Percentiles rank a stretch among this genome's conserved stretches.
These are phyloP conservation scores for Trichosporon ovoides DNA, from an alignment of 1,284 basidiomycete genomes.

Conservation along the genomic window DNA sequence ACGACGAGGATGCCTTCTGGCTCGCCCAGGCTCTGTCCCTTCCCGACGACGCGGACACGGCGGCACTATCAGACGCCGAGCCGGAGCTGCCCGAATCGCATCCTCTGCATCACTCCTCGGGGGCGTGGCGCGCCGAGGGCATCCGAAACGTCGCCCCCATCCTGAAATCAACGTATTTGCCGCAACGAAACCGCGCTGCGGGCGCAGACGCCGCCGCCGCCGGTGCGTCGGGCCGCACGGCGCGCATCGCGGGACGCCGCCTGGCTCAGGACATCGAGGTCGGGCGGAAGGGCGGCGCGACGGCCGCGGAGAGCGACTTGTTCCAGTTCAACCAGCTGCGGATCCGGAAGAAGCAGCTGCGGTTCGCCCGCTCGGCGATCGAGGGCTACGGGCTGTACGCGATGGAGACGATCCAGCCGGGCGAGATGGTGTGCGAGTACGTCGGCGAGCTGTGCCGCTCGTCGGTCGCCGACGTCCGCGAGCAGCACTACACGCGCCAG, in stretches of 20 bases:
- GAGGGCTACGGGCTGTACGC: slow-evolving; percentile 98
- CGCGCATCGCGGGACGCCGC: slow-evolving; percentile 88
- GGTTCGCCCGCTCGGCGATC: slow-evolving; percentile 91
- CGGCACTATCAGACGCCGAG: slow-evolving; percentile 28
- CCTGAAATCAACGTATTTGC: slow-evolving; percentile 80
- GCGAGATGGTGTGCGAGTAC: slow-evolving; percentile 99
- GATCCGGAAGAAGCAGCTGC: slow-evolving; percentile 94
- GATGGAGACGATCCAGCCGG: slow-evolving; percentile 84
- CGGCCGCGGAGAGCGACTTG: slow-evolving; percentile 49
- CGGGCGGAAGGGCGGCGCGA: slow-evolving; percentile 58
- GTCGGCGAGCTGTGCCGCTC: slow-evolving; percentile 95
- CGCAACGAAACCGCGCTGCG: slow-evolving; percentile 56
- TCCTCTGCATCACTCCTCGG: slow-evolving; percentile 34
- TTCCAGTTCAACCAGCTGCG: slow-evolving; percentile 98
- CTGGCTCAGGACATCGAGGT: slow-evolving; percentile 92
- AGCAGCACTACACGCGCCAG: slow-evolving; percentile 92
- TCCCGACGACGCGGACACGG: slow-evolving; percentile 45
- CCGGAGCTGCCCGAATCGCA: slow-evolving; percentile 26
- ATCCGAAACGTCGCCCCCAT: slow-evolving; percentile 89
- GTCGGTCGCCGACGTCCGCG: slow-evolving; percentile 91
- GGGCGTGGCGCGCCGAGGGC: slow-evolving; percentile 70
- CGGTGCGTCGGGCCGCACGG: slow-evolving; percentile 73
- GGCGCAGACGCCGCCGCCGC: slow-evolving; percentile 39
- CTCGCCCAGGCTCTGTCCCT: slow-evolving; percentile 59
- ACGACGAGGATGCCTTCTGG: slow-evolving; percentile 90